phyloP scores from a whole-genome alignment of 495 filamentous ascomycete species.

The Chlorociboria aeruginascens region DNA sequence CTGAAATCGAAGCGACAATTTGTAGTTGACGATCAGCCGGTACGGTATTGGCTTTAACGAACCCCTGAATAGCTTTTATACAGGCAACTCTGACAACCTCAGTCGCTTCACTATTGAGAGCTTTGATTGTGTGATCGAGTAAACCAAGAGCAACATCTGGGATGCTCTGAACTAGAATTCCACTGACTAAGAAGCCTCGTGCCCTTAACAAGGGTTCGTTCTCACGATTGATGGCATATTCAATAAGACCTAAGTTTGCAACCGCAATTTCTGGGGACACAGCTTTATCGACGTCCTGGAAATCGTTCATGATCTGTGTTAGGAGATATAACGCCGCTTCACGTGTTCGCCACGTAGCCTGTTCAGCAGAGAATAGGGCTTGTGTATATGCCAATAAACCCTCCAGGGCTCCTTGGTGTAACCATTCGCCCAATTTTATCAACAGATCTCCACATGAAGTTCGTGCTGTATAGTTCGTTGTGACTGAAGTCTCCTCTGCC shows the following conservation, averaged over 20 bases:
- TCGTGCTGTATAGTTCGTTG: slow-evolving; percentile 90
- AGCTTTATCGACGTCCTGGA: slow-evolving; percentile 55
- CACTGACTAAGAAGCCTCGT: slow-evolving; percentile 74
- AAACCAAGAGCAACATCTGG: slow-evolving; percentile 42
- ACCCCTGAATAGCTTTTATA: slow-evolving; percentile 78
- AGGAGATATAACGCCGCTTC: slow-evolving; percentile 78
- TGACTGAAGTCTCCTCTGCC: slow-evolving; percentile 87
- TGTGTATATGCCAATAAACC: slow-evolving; percentile 63
- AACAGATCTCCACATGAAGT: slow-evolving; percentile 84
- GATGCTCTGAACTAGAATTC: slow-evolving; percentile 50
- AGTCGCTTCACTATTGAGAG: slow-evolving; percentile 59
- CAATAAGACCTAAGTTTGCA: slow-evolving; percentile 65
- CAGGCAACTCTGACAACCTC: slow-evolving; percentile 88
- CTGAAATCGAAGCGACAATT: slow-evolving; percentile 64
- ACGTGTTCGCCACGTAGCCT: slow-evolving; percentile 47
- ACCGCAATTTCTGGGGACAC: slow-evolving; percentile 54
- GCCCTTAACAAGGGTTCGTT: slow-evolving; percentile 57
- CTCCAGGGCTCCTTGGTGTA: slow-evolving; percentile 55
- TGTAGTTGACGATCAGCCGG: slow-evolving; percentile 52
- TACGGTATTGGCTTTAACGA: slow-evolving; percentile 43
- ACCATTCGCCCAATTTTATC: slow-evolving; percentile 89
- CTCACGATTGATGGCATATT: slow-evolving; percentile 58
- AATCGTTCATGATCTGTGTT: slow-evolving; percentile 69
- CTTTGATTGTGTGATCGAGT: slow-evolving; percentile 62
- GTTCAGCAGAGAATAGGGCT: slow-evolving; percentile 44